Percentiles rank a stretch among this genome's conserved stretches.
These are phyloP conservation scores for Schizosaccharomyces cryophilus DNA, from an alignment of 805 yeast species.

Conservation along the genomic window DNA sequence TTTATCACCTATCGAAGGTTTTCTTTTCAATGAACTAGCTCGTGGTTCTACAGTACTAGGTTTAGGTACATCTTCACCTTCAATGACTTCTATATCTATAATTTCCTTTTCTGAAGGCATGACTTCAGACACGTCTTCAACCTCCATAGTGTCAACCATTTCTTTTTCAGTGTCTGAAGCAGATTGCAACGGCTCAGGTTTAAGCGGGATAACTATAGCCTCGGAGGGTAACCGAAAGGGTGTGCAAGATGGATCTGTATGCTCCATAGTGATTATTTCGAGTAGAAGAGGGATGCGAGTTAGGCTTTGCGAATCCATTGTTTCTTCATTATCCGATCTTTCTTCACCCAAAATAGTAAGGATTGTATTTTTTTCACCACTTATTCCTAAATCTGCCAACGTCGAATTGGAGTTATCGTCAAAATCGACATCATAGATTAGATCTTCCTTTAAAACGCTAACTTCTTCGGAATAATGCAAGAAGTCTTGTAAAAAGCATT, in stretches of 20 bases:
- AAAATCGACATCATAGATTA: constrained; percentile 67
- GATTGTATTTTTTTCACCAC: background rate
- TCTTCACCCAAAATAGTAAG: background rate
- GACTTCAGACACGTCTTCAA: background rate
- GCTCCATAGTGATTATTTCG: background rate
- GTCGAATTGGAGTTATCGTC: constrained; percentile 41
- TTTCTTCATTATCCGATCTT: background rate
- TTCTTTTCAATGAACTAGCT: no score
- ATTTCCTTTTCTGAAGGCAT: no score
- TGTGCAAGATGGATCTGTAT: background rate
- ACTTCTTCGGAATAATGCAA: constrained; percentile 33
- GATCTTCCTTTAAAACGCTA: constrained; percentile 33
- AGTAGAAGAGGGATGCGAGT: background rate
- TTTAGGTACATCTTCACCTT: no score
- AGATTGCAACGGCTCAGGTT: background rate
- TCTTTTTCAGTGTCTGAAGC: background rate
- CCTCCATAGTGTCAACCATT: background rate
- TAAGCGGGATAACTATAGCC: background rate
- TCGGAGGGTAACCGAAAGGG: background rate
- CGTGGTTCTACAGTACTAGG: no score
- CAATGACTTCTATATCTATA: no score
- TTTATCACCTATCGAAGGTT: no score
- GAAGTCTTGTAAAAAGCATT: constrained; percentile 19
- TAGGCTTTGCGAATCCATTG: background rate
- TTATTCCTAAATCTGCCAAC: constrained; percentile 25